phyloP scores from a whole-genome alignment of 2,329 filamentous ascomycete genomes.

The Chaetomium sp. region DNA sequence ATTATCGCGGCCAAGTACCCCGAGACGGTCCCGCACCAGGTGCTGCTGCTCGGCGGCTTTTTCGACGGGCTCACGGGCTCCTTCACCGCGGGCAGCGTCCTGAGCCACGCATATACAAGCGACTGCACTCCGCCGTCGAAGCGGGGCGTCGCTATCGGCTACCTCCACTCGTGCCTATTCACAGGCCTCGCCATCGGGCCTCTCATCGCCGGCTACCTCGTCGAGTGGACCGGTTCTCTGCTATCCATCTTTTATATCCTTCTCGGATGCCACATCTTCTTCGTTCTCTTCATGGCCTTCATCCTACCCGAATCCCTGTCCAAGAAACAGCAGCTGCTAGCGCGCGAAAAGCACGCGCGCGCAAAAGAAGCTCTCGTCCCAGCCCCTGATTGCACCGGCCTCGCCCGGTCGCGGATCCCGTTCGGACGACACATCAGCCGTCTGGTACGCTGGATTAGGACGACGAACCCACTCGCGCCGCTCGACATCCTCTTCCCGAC shows the following conservation, averaged over 20 bases:
- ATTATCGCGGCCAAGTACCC: slow-evolving; percentile 78
- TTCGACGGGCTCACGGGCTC: slow-evolving; percentile 86
- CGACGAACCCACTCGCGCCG: slow-evolving; percentile 71
- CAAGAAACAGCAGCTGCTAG: slow-evolving; percentile 67
- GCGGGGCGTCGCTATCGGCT: slow-evolving; percentile 82
- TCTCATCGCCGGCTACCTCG: slow-evolving; percentile 75
- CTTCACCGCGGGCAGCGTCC: slow-evolving; percentile 76
- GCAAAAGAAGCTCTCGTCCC: slow-evolving; percentile 47
- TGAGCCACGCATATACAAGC: slow-evolving; percentile 83
- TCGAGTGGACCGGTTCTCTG: slow-evolving; percentile 73
- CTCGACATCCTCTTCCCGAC: slow-evolving; percentile 77
- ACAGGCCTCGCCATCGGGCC: slow-evolving; percentile 87
- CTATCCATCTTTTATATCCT: slow-evolving; percentile 84
- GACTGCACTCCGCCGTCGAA: slow-evolving; percentile 83
- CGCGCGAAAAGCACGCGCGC: slow-evolving; percentile 66
- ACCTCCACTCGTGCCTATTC: slow-evolving; percentile 88
- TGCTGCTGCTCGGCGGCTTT: slow-evolving; percentile 74
- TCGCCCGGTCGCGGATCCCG: slow-evolving; percentile 24
- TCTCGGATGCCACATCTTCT: slow-evolving; percentile 70
- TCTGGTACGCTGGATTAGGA: slow-evolving; percentile 43
- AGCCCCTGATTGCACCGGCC: slow-evolving; percentile 30
- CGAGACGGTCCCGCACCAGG: slow-evolving; percentile 71
- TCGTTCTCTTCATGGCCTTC: slow-evolving; percentile 71
- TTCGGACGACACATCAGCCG: slow-evolving; percentile 33
- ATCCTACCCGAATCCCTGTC: slow-evolving; percentile 84